phyloP scores from a whole-genome alignment of 208 protist species.

The Wallacemonas collosoma region DNA sequence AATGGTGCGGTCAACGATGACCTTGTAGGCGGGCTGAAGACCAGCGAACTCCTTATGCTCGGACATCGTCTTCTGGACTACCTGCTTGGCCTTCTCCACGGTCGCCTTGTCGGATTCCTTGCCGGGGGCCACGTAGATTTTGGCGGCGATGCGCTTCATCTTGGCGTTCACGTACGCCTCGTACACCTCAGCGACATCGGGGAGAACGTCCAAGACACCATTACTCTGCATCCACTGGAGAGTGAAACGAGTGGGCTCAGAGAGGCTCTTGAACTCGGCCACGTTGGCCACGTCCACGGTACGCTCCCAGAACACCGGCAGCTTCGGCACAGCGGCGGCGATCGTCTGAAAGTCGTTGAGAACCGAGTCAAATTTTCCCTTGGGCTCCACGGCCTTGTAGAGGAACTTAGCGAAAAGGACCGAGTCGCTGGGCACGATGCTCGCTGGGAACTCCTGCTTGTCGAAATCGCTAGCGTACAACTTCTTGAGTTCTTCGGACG shows the following conservation, averaged over 20 bases:
- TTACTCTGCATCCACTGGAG: conserved; percentile 93
- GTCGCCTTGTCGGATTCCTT: conserved; percentile 50
- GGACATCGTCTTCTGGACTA: conserved; percentile 73
- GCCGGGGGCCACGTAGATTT: conserved; percentile 83
- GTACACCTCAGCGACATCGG: conserved; percentile 83
- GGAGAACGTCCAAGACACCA: conserved; percentile 84
- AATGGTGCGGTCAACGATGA: conserved; percentile 84
- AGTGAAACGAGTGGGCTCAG: conserved; percentile 79
- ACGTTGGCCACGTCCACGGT: conserved; percentile 64
- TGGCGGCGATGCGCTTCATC: conserved; percentile 77
- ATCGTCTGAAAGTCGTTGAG: conserved; percentile 85
- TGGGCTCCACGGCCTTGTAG: conserved; percentile 83
- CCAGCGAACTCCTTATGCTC: conserved; percentile 67
- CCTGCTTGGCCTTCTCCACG: conserved; percentile 61
- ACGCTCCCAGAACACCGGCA: conserved; percentile 92
- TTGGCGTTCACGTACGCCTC: conserved; percentile 89
- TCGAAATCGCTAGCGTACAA: conserved; percentile 91
- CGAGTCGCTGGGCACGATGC: conserved; percentile 88
- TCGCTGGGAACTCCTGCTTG: conserved; percentile 66
- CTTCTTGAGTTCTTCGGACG: conserved; percentile 82
- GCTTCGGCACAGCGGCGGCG: conserved; percentile 52
- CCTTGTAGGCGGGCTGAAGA: conserved; percentile 68
- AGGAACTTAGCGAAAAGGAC: conserved; percentile 91
- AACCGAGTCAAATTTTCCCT: conserved; percentile 64
- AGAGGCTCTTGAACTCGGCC: conserved; percentile 82